A percentile compares a stretch with the other conserved stretches of the same genome.
phyloP scores from a whole-genome alignment of 257 asterid species.

The Pogostemon cablin region DNA sequence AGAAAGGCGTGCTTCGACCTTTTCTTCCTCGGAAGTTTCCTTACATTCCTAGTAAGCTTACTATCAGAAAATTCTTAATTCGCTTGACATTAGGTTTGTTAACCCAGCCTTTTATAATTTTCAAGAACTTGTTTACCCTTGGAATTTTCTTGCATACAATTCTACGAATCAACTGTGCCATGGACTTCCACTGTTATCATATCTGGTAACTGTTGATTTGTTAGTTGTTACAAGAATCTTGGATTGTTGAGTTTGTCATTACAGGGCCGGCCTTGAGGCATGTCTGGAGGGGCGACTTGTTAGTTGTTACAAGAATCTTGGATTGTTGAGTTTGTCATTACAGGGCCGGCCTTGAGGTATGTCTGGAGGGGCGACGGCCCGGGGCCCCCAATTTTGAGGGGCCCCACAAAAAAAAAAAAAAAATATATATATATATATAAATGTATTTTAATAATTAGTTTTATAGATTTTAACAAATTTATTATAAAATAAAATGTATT shows the following conservation, averaged over 20 bases:
- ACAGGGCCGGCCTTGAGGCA: too few species aligned
- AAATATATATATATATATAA: too few species aligned
- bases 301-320: too few species aligned
- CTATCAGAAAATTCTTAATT: slow-evolving; percentile 13
- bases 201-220: neutral
- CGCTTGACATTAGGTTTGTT: neutral
- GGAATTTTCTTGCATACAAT: neutral
- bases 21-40: slow-evolving; percentile 78
- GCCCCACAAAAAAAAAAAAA: too few species aligned
- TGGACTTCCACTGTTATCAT: neutral
- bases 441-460: too few species aligned
- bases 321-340: slow-evolving; percentile 13
- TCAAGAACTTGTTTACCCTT: neutral
- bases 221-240: neutral
- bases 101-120: neutral
- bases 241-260: slow-evolving; percentile 10
- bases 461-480: too few species aligned
- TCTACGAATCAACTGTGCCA: slow-evolving; percentile 11
- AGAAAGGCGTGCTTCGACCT: slow-evolving; percentile 78
- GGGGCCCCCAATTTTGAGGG: too few species aligned
- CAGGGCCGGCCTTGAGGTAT: too few species aligned
- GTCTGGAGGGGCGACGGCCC: too few species aligned
- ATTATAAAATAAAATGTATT: too few species aligned
- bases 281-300: too few species aligned
- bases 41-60: slow-evolving; percentile 65